Evolutionary conservation across 2,329 filamentous ascomycete species (phyloP).

Genomic region (Hypoxylon sp.): DNA sequence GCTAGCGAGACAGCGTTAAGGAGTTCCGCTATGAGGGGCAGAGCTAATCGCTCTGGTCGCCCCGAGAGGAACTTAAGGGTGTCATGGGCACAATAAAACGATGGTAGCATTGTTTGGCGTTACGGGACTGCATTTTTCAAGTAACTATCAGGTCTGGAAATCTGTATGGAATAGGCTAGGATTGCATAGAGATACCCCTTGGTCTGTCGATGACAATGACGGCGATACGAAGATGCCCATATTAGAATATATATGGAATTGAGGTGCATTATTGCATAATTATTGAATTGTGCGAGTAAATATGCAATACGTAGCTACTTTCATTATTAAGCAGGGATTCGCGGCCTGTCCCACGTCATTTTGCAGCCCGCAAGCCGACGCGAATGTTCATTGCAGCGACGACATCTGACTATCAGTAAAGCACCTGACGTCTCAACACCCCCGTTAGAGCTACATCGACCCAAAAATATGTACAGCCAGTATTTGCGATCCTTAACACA

Average conservation of each 20-base stretch:
- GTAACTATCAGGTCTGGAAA: conserved; percentile 11
- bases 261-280: conserved; percentile 4
- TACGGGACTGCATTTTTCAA: conserved; percentile 16
- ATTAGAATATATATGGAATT: conserved; percentile 25
- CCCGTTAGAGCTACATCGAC: conserved; percentile 20
- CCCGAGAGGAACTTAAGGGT: conserved; percentile 52
- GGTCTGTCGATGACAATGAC: conserved; percentile 14
- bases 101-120: conserved; percentile 20
- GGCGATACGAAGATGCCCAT: conserved; percentile 30
- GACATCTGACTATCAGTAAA: conserved; percentile 36
- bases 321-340: conserved; percentile 36
- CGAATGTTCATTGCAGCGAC: conserved; percentile 34
- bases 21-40: conserved; percentile 47
- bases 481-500: conserved; percentile 13
- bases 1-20: conserved; percentile 48
- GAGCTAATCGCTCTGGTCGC: conserved; percentile 45
- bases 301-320: conserved; percentile 12
- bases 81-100: conserved; percentile 52
- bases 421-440: conserved; percentile 29
- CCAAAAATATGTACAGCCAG: conserved; percentile 9
- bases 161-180: conserved; percentile 34
- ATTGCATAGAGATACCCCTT: conserved; percentile 39
- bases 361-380: conserved; percentile 45
- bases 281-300: not conserved
- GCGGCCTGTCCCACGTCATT: conserved; percentile 50